Evolutionary conservation across 2,329 filamentous ascomycete genomes (phyloP).

Genomic region (Geosmithia morbida): DNA sequence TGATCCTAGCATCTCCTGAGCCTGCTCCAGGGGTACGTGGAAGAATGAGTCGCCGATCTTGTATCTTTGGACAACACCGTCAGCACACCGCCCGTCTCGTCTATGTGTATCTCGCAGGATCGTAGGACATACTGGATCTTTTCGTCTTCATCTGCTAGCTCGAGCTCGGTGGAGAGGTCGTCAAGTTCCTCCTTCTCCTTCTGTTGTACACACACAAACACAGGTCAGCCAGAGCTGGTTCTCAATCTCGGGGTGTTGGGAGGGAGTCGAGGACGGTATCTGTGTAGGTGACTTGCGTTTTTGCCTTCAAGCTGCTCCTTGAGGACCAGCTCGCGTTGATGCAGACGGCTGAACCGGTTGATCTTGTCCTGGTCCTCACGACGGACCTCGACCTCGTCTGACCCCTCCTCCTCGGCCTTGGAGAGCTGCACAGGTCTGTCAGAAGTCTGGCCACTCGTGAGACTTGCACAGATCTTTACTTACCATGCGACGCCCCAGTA

Average conservation of each 20-base stretch:
- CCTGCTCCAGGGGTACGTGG: conserved; percentile 67
- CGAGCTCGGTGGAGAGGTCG: conserved; percentile 79
- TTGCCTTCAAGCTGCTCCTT: conserved; percentile 73
- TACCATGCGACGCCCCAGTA: conserved; percentile 49
- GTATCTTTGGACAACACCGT: conserved; percentile 44
- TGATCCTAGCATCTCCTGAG: conserved; percentile 66
- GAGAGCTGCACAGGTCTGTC: conserved; percentile 49
- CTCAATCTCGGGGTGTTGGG: not conserved
- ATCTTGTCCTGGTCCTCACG: conserved; percentile 98
- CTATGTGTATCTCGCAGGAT: not conserved
- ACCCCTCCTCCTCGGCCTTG: conserved; percentile 76
- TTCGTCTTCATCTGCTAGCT: conserved; percentile 91
- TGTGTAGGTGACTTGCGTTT: conserved; percentile 37
- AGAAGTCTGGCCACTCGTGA: not conserved
- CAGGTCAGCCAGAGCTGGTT: not conserved
- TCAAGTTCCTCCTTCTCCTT: conserved; percentile 98
- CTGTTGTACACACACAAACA: conserved; percentile 27
- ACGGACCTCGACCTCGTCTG: conserved; percentile 83
- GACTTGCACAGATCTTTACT: conserved; percentile 5
- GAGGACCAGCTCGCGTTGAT: conserved; percentile 67
- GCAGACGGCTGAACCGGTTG: conserved; percentile 90
- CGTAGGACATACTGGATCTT: conserved; percentile 59
- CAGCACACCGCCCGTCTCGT: not conserved
- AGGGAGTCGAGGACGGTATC: too few relatives aligned
- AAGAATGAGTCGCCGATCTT: conserved; percentile 96